Evolutionary conservation across 768 basidiomycete genomes (phyloP), one percentile per base, ranked within the genome.

Genomic region (Serendipita vermifera): DNA sequence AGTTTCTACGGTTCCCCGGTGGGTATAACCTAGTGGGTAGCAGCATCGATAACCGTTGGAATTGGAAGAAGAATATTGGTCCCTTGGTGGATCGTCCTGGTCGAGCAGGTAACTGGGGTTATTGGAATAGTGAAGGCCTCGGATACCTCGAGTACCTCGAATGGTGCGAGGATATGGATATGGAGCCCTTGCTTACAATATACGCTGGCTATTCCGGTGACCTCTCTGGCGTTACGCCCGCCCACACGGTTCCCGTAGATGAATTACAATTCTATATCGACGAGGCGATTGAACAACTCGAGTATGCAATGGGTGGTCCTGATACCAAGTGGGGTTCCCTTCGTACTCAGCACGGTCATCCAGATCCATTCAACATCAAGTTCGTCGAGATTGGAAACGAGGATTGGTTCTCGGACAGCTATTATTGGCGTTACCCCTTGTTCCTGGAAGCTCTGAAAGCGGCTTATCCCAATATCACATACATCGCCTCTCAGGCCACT

Each of bases 171-270:
- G 43, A 46, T 59, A 65, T 76, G 55, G 72, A 69, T 1, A 77
- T 77, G 76, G 71, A 74, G 58, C 72, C 78, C 3, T 78, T 82
- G 61, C 79, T 82, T 78, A 80, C 77, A 5, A 73, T 82, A 20
- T 81, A 75, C 77, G 71, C 77, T 58, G 79, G 77, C n/a, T n/a
- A n/a, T n/a, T n/a, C 15, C 14, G 11, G 11, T 15, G 7, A 20
- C 26, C 6, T n/a, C n/a, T 26, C 6, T 41, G 6, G 5, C 40
- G 17, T 5, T 20, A n/a, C 6, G 5, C 26, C n/a, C n/a, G n/a
- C n/a, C n/a, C n/a, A n/a, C n/a, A n/a, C n/a, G n/a, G n/a, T n/a
- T n/a, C n/a, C n/a, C n/a, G n/a, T n/a, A n/a, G 61, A 60, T 13
- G 64, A 66, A 14, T 68, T 80, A 15, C 69, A 63, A 2, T 75